Evolutionary conservation across 1,284 basidiomycete species (phyloP).

Genomic region (Ustilago lituana): DNA sequence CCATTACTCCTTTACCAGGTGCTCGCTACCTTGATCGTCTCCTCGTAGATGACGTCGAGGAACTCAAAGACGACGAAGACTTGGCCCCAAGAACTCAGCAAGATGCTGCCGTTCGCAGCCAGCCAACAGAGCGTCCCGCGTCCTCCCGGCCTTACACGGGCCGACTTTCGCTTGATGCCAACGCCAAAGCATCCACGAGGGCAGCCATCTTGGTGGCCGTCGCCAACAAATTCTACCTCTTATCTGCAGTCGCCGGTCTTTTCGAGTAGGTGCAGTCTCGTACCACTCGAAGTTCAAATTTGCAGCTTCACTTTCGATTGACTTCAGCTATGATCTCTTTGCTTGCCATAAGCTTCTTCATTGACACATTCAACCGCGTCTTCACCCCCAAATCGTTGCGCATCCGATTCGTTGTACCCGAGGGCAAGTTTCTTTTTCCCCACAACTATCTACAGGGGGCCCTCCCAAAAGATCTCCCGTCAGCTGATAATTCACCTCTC

Average conservation of each 20-base stretch:
- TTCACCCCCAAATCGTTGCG: slow-evolving; percentile 79
- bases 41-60: slow-evolving; percentile 78
- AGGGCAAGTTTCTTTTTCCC: slow-evolving; percentile 62
- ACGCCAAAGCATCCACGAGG: slow-evolving; percentile 29
- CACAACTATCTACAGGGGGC: too few species aligned
- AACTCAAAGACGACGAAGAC: neutral
- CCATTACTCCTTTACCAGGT: slow-evolving; percentile 70
- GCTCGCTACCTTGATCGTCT: slow-evolving; percentile 80
- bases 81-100: neutral
- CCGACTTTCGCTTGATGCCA: slow-evolving; percentile 19
- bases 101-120: neutral
- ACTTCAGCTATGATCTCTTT: too few species aligned
- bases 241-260: slow-evolving; percentile 83
- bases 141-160: slow-evolving; percentile 74
- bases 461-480: too few species aligned
- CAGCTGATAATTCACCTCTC: too few species aligned
- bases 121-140: slow-evolving; percentile 65
- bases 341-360: slow-evolving; percentile 89
- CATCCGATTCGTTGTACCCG: slow-evolving; percentile 80
- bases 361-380: slow-evolving; percentile 69
- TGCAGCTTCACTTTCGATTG: too few species aligned
- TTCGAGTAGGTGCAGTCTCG: slow-evolving; percentile 73
- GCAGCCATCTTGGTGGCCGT: slow-evolving; percentile 45
- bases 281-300: too few species aligned
- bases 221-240: slow-evolving; percentile 79